Conservation (phyloP, 345 rosid species). For the Citrus trifoliata region DNA sequence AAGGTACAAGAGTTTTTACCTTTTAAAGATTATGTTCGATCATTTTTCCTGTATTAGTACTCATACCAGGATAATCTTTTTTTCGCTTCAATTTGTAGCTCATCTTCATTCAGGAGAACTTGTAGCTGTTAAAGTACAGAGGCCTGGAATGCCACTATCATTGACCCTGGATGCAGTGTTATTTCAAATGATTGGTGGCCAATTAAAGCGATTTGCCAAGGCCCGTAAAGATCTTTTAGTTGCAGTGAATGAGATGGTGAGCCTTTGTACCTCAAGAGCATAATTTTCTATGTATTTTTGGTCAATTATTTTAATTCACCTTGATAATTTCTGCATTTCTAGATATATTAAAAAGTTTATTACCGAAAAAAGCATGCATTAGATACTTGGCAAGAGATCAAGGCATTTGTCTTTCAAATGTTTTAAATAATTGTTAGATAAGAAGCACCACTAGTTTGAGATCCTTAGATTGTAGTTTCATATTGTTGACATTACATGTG, state of each 20-base stretch:
- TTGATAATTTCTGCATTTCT: background rate
- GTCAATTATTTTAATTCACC: background rate
- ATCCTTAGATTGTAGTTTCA: background rate
- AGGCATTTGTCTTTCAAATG: background rate
- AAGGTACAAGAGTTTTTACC: conserved; percentile 57
- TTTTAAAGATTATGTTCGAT: conserved; percentile 7
- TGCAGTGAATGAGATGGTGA: conserved; percentile 93
- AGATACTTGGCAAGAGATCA: background rate
- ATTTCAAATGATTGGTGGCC: conserved; percentile 93
- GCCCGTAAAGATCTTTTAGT: conserved; percentile 87
- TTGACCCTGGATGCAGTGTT: conserved; percentile 95
- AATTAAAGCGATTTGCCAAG: conserved; percentile 84
- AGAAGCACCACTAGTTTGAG: background rate
- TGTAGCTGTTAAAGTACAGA: conserved; percentile 97
- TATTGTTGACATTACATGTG: background rate
- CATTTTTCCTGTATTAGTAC: background rate
- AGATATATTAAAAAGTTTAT: background rate
- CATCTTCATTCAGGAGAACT: conserved; percentile 95
- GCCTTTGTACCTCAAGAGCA: conserved; percentile 21
- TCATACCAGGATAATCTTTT: conserved; percentile 23
- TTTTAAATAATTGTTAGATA: background rate
- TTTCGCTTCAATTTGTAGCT: conserved; percentile 68
- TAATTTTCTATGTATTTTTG: background rate
- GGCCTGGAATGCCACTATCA: conserved; percentile 79
- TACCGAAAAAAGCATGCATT: background rate